Evolutionary conservation across 257 asterid species (phyloP), one percentile per base, ranked within the genome.

Genomic region (Oldenlandia corymbosa): DNA sequence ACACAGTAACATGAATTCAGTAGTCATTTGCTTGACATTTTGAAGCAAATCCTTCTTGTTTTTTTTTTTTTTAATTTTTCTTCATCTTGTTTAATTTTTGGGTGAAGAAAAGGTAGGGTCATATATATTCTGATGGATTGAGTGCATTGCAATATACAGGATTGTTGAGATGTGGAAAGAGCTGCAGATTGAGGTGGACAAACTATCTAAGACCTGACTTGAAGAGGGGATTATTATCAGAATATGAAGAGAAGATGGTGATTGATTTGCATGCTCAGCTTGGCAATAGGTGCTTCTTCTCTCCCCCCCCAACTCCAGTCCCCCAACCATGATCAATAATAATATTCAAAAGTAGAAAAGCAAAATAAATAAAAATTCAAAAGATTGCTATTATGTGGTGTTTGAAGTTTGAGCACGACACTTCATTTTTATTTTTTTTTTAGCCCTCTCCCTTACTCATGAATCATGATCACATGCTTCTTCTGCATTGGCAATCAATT

Each of bases 251-350:
- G 67, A 88, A 87, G 36, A 83, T 81, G 88, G 98, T 92, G 20
- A 92, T 92, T 85, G 98, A 92, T 79, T 96, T 92, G 50, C 98
- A 88, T 81, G 90, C 97, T 73, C 94, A 88, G 62, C 95, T 92
- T 47, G 98, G 98, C 59, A 88, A 92, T 82, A 91, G 96, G 98
- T 88, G 0, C 14, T 1, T 56, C 31, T 28, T 37, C 48, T 27
- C 46, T 16, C 46, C 46, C 50, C 18, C 13, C 48, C 34, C n/a
- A n/a, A n/a, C n/a, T n/a, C n/a, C n/a, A n/a, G n/a, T n/a, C n/a
- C n/a, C n/a, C n/a, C n/a, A n/a, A n/a, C n/a, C n/a, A n/a, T n/a
- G n/a, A n/a, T n/a, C n/a, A n/a, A n/a, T n/a, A n/a, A n/a, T n/a
- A n/a, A n/a, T n/a, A n/a, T n/a, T n/a, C n/a, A 45, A 21, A 43